A percentile compares a stretch with the other conserved stretches of the same genome.
These are phyloP conservation scores for Pyrus hybrid DNA, from an alignment of 331 rosid genomes.

Conservation along the genomic window DNA sequence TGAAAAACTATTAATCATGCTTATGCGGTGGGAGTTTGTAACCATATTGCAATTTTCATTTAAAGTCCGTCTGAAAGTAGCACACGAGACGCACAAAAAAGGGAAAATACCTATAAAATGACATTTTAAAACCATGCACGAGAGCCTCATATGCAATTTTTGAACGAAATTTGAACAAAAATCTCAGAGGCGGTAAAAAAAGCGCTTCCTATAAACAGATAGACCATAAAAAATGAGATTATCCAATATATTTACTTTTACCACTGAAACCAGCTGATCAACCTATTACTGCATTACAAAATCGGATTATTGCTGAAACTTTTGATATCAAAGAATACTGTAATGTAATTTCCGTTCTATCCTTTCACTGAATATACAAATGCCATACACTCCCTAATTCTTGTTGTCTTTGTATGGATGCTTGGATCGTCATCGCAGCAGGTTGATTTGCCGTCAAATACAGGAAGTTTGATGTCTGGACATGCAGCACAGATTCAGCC, in stretches of 20 bases:
- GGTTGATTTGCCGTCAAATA: background rate
- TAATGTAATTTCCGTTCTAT: background rate
- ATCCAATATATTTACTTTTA: background rate
- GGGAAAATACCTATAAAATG: no score
- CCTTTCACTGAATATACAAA: background rate
- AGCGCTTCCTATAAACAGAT: no score
- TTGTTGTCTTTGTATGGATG: background rate
- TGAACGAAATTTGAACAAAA: no score
- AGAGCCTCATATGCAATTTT: no score
- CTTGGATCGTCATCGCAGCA: background rate
- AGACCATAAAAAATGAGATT: no score
- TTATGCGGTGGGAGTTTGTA: no score
- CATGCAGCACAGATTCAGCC: constrained; percentile 3
- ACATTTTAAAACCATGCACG: no score
- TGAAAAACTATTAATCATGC: no score
- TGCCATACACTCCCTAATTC: background rate
- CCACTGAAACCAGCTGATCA: background rate
- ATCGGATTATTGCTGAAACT: background rate
- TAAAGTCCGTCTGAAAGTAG: no score
- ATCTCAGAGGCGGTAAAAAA: no score
- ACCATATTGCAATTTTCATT: no score
- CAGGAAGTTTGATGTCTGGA: background rate
- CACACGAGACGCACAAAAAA: no score
- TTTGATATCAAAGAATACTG: background rate
- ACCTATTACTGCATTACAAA: background rate